These are phyloP conservation scores for Aegilops speltoides DNA, from an alignment of 176 grass and related monocot genomes.

Conservation along the genomic window DNA sequence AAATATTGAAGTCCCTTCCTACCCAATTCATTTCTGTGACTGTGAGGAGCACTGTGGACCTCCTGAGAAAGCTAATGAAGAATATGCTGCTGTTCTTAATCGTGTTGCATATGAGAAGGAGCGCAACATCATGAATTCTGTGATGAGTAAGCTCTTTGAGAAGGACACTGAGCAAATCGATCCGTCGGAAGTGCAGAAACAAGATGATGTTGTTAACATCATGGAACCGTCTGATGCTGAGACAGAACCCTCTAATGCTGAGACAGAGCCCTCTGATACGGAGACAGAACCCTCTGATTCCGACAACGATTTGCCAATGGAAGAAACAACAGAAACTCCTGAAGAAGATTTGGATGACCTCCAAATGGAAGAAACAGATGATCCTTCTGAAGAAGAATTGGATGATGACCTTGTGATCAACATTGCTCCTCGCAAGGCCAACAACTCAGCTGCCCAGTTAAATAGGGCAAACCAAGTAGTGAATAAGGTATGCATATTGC, in stretches of 20 bases:
- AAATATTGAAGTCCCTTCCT: conserved; percentile 68
- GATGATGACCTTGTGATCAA: conserved; percentile 90
- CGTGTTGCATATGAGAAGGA: conserved; percentile 75
- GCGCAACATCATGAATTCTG: conserved; percentile 76
- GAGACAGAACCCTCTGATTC: conserved; percentile 7
- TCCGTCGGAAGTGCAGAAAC: conserved; percentile 30
- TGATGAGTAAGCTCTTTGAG: conserved; percentile 82
- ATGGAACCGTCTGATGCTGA: too few relatives aligned
- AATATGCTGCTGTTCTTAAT: conserved; percentile 65
- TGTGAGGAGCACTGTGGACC: conserved; percentile 91
- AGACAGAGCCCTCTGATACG: neutral
- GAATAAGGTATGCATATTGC: conserved; percentile 48
- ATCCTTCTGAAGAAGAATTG: conserved; percentile 64
- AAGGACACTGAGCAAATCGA: conserved; percentile 44
- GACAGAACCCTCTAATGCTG: conserved; percentile 1
- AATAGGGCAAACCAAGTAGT: conserved; percentile 19
- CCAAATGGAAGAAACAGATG: conserved; percentile 48
- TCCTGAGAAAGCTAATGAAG: conserved; percentile 57
- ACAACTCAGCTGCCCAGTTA: conserved; percentile 35
- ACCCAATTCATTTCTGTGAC: conserved; percentile 96
- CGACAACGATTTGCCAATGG: conserved; percentile 23
- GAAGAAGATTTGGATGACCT: conserved; percentile 60
- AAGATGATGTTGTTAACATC: neutral
- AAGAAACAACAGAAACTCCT: conserved; percentile 40
- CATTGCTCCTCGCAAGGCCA: conserved; percentile 47